Conservation (phyloP, 371 early-diverging fungal species). For the Batkoa obscura region DNA sequence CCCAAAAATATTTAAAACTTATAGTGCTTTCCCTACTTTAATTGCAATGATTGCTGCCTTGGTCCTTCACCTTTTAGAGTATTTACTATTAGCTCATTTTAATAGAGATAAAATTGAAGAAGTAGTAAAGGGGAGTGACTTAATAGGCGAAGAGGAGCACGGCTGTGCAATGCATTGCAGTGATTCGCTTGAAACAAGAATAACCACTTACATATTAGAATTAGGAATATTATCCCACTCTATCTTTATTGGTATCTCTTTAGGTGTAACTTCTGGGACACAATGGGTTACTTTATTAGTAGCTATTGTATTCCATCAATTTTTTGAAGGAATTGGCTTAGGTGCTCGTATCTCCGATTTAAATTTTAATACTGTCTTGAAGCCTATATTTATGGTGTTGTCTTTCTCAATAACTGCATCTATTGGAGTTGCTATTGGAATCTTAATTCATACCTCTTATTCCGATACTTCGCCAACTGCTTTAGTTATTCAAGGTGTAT, state of each 20-base stretch:
- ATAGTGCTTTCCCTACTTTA: constrained; percentile 22
- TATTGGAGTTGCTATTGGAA: constrained; percentile 56
- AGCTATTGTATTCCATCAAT: constrained; percentile 78
- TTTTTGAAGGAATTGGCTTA: constrained; percentile 75
- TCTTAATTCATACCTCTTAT: constrained; percentile 36
- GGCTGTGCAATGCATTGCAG: constrained; percentile 9
- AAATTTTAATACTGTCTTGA: constrained; percentile 8
- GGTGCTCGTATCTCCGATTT: constrained; percentile 48
- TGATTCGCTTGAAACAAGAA: background rate
- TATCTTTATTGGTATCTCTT: constrained; percentile 62
- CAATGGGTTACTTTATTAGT: constrained; percentile 48
- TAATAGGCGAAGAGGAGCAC: constrained; percentile 5
- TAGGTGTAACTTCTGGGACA: constrained; percentile 41
- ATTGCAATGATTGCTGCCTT: constrained; percentile 33
- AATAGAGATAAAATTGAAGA: background rate
- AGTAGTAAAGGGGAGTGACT: background rate
- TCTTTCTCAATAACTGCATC: constrained; percentile 42
- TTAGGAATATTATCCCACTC: constrained; percentile 72
- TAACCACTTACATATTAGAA: constrained; percentile 42
- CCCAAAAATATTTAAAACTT: constrained; percentile 17
- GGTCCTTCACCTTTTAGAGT: constrained; percentile 15
- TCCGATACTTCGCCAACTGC: constrained; percentile 26
- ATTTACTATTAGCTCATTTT: constrained; percentile 8
- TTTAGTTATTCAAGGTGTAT: constrained; percentile 45
- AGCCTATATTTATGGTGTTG: constrained; percentile 19